These are phyloP conservation scores for Pezicula carpinea DNA, from an alignment of 2,329 filamentous ascomycete species.

Conservation along the genomic window DNA sequence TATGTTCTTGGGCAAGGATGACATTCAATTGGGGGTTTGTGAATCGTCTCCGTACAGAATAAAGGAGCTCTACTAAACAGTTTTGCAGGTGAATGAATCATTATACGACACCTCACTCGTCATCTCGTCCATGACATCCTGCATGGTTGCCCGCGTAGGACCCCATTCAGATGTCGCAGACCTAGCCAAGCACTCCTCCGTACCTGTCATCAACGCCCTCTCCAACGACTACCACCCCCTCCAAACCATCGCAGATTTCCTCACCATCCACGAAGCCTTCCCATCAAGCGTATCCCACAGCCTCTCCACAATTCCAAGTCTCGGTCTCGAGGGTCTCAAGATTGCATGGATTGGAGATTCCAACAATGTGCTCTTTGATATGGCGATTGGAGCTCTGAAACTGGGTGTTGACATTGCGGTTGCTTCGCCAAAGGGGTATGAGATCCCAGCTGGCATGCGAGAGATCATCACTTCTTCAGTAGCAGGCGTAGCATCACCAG, in stretches of 20 bases:
- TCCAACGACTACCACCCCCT: conserved; percentile 91
- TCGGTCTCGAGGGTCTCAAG: conserved; percentile 79
- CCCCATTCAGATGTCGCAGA: conserved; percentile 70
- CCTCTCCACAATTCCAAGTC: conserved; percentile 20
- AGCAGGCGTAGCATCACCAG: conserved; percentile 50
- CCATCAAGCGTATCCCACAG: conserved; percentile 33
- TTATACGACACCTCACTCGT: conserved; percentile 89
- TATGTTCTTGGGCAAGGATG: conserved; percentile 94
- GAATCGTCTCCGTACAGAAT: not conserved
- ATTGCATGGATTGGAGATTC: conserved; percentile 95
- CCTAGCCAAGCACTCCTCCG: conserved; percentile 67
- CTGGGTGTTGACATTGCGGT: conserved; percentile 82
- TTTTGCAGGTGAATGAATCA: conserved; percentile 68
- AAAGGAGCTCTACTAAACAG: not conserved
- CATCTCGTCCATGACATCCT: conserved; percentile 88
- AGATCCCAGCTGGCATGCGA: conserved; percentile 72
- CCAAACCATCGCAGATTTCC: conserved; percentile 89
- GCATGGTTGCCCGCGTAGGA: conserved; percentile 75
- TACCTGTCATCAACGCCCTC: conserved; percentile 82
- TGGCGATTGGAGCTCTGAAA: conserved; percentile 84
- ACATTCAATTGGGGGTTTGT: conserved; percentile 81
- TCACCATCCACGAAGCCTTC: conserved; percentile 82
- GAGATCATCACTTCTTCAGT: conserved; percentile 64
- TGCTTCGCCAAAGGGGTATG: conserved; percentile 80
- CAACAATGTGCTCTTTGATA: conserved; percentile 94